Evolutionary conservation across 805 yeast species (phyloP), one percentile per base, ranked within the genome.

Genomic region (Dipodascopsis uninucleata): DNA sequence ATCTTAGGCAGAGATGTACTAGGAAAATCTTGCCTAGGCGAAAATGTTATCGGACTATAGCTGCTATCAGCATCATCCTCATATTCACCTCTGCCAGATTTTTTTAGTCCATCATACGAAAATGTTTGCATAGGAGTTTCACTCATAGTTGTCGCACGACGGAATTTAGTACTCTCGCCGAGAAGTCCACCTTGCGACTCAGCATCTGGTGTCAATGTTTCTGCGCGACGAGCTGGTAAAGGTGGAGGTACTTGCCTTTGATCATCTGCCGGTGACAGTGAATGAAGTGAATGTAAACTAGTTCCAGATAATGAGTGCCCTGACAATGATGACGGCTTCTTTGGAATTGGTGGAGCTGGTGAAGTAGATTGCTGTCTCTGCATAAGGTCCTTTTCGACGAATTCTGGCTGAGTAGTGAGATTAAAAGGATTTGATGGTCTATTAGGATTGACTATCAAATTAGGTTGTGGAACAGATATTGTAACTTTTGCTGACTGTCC

Each of bases 401-500:
- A 77, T 56, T 77, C 82, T 0, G 79, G 79, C 45, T 74, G 76
- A 9, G 63, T 61, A 1, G 75, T 71, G 18, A 62, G 64, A 2
- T 69, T 65, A 58, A 88, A 87, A 18, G 97, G 97, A 60, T 93
- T 90, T 3, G 70, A 67, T 0, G 84, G 79, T 46, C 75, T 67
- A 8, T 68, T 64, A 0, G 95, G 95, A 58, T 93, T 93, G 34
- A 89, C 69, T 23, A 78, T 68, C 53, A 66, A 66, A 44, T 66
- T 68, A 8, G 62, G 60, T 2, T 59, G 61, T 0, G 75, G 75
- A 3, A 68, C 64, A 6, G 61, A 64, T 26, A 79, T 58, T 32
- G 74, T 74, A 3, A 90, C 82, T 59, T 82, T 86, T 1, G 89
- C 88, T 9, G 81, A 75, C 47, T 74, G 72, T 0, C 93, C 90